Conservation (phyloP, 1,284 basidiomycete species). For the Moesziomyces globuligerus region DNA sequence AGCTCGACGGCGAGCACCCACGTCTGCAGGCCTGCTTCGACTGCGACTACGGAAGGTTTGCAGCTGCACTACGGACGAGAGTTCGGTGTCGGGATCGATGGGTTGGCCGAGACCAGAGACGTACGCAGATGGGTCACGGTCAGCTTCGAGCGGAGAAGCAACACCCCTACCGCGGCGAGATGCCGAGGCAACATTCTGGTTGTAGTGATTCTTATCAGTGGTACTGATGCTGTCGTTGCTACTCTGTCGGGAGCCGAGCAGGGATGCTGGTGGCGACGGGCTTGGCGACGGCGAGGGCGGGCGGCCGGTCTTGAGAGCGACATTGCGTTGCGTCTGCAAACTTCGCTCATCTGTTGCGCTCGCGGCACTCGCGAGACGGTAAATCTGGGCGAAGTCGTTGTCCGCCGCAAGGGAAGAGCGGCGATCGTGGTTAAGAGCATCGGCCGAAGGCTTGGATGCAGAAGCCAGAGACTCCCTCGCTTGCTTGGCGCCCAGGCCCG, state of each 20-base stretch:
- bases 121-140: slow-evolving; percentile 55
- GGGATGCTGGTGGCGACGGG: slow-evolving; percentile 33
- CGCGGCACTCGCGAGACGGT: slow-evolving; percentile 18
- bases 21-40: slow-evolving; percentile 41
- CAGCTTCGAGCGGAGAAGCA: slow-evolving; percentile 36
- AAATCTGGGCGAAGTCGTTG: slow-evolving; percentile 39
- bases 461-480: slow-evolving; percentile 26
- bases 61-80: slow-evolving; percentile 61
- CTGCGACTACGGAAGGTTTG: slow-evolving; percentile 62
- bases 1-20: slow-evolving; percentile 2
- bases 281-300: slow-evolving; percentile 38
- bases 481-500: slow-evolving; percentile 42
- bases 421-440: not conserved
- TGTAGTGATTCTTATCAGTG: not conserved
- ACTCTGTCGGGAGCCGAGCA: slow-evolving; percentile 36
- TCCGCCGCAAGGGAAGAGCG: not conserved
- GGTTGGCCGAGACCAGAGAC: slow-evolving; percentile 62
- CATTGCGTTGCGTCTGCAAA: slow-evolving; percentile 23
- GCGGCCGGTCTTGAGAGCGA: slow-evolving; percentile 28
- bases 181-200: not conserved
- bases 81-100: slow-evolving; percentile 64
- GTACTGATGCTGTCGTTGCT: slow-evolving; percentile 40
- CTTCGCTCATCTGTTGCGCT: slow-evolving; percentile 5
- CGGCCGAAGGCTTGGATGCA: slow-evolving; percentile 7
- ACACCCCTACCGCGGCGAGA: slow-evolving; percentile 37